Base-by-base conservation (phyloP, 2,329 filamentous ascomycete species). In the Aureobasidium zeae region DNA sequence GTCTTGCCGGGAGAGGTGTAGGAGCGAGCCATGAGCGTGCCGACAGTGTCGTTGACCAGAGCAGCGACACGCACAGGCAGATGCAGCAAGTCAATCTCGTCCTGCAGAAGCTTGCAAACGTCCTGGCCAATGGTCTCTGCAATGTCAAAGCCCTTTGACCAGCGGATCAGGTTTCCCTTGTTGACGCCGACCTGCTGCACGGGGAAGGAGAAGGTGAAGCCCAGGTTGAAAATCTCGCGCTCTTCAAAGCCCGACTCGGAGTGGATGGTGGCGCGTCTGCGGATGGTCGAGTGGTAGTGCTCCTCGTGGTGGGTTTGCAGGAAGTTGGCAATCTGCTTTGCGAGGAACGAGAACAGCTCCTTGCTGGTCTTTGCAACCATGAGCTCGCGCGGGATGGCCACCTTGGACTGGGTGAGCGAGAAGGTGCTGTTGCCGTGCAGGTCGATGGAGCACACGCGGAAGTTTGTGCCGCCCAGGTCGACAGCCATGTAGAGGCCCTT, bases 141-240 rank as follows among this genome's bases (percentile, higher is more conserved):
- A 53, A 98, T 96, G 60, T 96, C 86, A 61, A 95, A 98, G 41
- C 91, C 91, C 70, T 98, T 98, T 46, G 91, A 98, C 91, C 91
- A 98, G 54, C 91, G 80, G 65, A 95, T 91, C 44, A 98, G 73
- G 46, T 81, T 83, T 49, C 91, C 91, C 67, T 87, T 89, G 73
- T 96, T 96, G 62, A 98, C 94, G 28, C 86, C 88, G 46, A 84
- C 73, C 63, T 98, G 91, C 61, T 93, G 79, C 28, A 96, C 88
- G 2, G 91, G 91, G 68, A 96, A 98, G 61, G 85, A 94, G 67
- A 98, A 98, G 42, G 91, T 98, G 67, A 98, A 98, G n/a, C 91
- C 91, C 30, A 98, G 73, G 55, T 87, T 84, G 68, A 96, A 94
- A 49, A 91, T 77, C 47, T 89, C 73, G 60, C 89, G 79, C 50